Base-by-base conservation (phyloP, 805 yeast genomes). In the Maudiozyma saulgeensis region DNA sequence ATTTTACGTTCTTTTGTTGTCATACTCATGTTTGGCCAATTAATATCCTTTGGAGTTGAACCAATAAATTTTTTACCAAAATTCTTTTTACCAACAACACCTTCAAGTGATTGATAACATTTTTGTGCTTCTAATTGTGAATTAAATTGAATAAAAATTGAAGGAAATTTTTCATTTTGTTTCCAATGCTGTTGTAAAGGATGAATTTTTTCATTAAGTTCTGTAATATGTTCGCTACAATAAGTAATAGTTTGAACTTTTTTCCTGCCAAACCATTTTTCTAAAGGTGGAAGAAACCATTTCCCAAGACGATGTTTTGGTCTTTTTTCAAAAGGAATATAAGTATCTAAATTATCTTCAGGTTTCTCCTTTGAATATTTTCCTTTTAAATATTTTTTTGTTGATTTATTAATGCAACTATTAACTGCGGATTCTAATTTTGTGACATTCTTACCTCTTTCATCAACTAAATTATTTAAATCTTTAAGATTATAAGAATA, bases 51-150 rank as follows among this genome's bases (percentile, higher is more conserved):
- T 7, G 98, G 96, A 11, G 84, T 71, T 45, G 81, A 71, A 31
- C 88, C 88, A 47, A 80, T 79, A 56, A 71, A 68, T 51, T 79
- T 69, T 52, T 76, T 75, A 32, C 63, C 64, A 48, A 56, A 62
- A 21, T 40, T 45, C 28, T 43, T 47, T n/a, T 16, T 11, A 26
- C 49, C 49, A 18, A 47, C 16, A 7, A 47, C 15, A 6, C 8
- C 37, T 2, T 84, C 82, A 54, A 84, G 68, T n/a, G 87, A 82
- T 70, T 91, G 98, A 67, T 75, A 85, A 44, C 96, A 96, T 56
- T 81, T 76, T 68, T 90, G 97, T 49, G 93, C 84, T 63, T 90
- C 95, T 52, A 84, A 76, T 67, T 89, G 96, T 52, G 86, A 75
- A 46, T 84, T 77, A 67, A 93, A 91, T 61, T 87, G 88, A 49